Percentiles rank a stretch among this genome's conserved stretches.
Evolutionary conservation across 192 early-diverging fungal genomes (phyloP).

Genomic region (Backusella sp.): DNA sequence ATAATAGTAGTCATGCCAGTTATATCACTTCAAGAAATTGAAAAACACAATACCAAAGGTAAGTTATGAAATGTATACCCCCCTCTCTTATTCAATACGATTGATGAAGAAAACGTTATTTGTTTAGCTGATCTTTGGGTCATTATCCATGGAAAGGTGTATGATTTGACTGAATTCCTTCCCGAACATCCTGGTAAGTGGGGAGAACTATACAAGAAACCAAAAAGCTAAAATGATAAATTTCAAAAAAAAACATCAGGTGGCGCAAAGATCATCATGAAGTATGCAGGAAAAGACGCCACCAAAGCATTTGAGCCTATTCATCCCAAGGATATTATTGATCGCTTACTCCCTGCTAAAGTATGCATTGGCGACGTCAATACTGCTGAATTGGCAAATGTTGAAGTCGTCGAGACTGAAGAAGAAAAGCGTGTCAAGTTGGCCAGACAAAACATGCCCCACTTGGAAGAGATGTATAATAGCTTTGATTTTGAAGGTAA

Average conservation of each 20-base stretch:
- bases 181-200: conserved; percentile 54
- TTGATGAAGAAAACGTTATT: not conserved
- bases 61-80: not conserved
- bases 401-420: conserved; percentile 32
- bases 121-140: conserved; percentile 52
- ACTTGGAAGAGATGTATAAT: conserved; percentile 60
- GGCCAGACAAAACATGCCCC: conserved; percentile 48
- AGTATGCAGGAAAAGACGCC: conserved; percentile 66
- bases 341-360: conserved; percentile 47
- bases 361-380: conserved; percentile 56
- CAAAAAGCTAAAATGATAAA: not conserved
- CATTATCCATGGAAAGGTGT: conserved; percentile 64
- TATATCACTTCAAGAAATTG: conserved; percentile 29
- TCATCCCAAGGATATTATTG: conserved; percentile 67
- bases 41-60: conserved; percentile 35
- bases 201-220: too few relatives aligned
- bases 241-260: not conserved
- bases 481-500: conserved; percentile 67
- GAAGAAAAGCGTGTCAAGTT: conserved; percentile 33
- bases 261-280: conserved; percentile 56
- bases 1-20: not conserved
- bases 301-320: conserved; percentile 62
- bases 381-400: conserved; percentile 21
- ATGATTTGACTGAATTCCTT: conserved; percentile 59
- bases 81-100: not conserved